phyloP scores from a whole-genome alignment of 2,329 filamentous ascomycete species.

The Lecanicillium sp. region DNA sequence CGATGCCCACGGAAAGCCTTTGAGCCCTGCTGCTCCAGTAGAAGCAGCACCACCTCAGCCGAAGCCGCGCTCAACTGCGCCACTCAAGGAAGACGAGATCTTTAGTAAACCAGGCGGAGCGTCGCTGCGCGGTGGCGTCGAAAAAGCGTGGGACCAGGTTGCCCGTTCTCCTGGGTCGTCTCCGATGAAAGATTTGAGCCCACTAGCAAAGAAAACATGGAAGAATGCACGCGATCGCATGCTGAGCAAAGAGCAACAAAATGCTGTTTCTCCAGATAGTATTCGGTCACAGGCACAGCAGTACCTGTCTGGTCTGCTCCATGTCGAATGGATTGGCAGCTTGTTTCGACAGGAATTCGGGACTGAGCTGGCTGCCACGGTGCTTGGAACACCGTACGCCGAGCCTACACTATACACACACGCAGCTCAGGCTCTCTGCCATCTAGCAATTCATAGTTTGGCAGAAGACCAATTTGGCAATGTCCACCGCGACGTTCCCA shows the following conservation, averaged over 20 bases:
- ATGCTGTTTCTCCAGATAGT: constrained; percentile 41
- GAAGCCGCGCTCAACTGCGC: constrained; percentile 27
- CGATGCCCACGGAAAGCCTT: constrained; percentile 46
- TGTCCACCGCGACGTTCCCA: constrained; percentile 73
- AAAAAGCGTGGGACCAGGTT: constrained; percentile 35
- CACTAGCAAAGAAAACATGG: constrained; percentile 41
- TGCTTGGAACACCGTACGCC: constrained; percentile 67
- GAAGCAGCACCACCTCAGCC: constrained; percentile 18
- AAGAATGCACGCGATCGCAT: constrained; percentile 38
- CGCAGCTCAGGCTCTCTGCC: constrained; percentile 60
- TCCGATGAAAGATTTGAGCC: constrained; percentile 39
- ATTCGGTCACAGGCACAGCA: constrained; percentile 39
- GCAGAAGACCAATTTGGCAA: constrained; percentile 77
- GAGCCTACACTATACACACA: constrained; percentile 61
- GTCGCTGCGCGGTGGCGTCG: constrained; percentile 33
- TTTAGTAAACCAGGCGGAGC: constrained; percentile 27
- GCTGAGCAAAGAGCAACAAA: constrained; percentile 45
- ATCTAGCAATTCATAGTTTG: constrained; percentile 64
- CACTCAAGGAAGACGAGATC: constrained; percentile 36
- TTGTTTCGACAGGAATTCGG: constrained; percentile 65
- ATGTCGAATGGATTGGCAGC: constrained; percentile 47
- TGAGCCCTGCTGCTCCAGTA: constrained; percentile 22
- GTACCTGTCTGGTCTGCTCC: constrained; percentile 36
- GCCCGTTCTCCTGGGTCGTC: constrained; percentile 39
- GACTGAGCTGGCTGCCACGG: constrained; percentile 54